Evolutionary conservation across 192 early-diverging fungal species (phyloP).

Genomic region (Coemansia sp.): DNA sequence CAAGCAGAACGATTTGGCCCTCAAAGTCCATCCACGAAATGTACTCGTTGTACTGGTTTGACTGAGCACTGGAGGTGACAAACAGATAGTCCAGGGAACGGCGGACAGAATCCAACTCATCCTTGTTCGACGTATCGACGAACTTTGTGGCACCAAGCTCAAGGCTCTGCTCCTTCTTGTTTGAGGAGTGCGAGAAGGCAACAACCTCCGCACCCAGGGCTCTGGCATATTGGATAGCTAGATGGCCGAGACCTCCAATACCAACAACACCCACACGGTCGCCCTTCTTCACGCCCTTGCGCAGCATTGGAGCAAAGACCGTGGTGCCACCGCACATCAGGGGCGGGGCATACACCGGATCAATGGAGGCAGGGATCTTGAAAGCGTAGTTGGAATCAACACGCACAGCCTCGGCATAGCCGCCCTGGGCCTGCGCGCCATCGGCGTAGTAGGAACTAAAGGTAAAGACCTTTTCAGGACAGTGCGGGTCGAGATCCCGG

Average conservation of each 20-base stretch:
- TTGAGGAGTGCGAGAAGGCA: constrained; percentile 60
- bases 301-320: constrained; percentile 69
- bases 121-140: constrained; percentile 34
- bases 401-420: constrained; percentile 65
- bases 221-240: constrained; percentile 66
- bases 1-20: constrained; percentile 68
- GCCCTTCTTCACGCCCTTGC: constrained; percentile 62
- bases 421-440: constrained; percentile 58
- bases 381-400: constrained; percentile 63
- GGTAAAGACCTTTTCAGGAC: constrained; percentile 49
- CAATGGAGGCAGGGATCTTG: constrained; percentile 60
- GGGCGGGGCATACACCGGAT: constrained; percentile 64
- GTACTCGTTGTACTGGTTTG: constrained; percentile 54
- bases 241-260: constrained; percentile 77
- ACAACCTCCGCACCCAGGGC: constrained; percentile 56
- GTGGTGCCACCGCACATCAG: constrained; percentile 83
- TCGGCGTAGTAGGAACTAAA: constrained; percentile 59
- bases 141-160: constrained; percentile 63
- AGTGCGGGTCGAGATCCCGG: constrained; percentile 47
- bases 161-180: constrained; percentile 58
- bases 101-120: constrained; percentile 22
- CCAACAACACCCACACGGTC: constrained; percentile 72
- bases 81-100: constrained; percentile 40
- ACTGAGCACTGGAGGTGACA: constrained; percentile 26
- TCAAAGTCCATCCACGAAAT: constrained; percentile 57